Evolutionary conservation across 2,329 filamentous ascomycete genomes (phyloP), one percentile per base, ranked within the genome.

Genomic region (Aureobasidium sp.): DNA sequence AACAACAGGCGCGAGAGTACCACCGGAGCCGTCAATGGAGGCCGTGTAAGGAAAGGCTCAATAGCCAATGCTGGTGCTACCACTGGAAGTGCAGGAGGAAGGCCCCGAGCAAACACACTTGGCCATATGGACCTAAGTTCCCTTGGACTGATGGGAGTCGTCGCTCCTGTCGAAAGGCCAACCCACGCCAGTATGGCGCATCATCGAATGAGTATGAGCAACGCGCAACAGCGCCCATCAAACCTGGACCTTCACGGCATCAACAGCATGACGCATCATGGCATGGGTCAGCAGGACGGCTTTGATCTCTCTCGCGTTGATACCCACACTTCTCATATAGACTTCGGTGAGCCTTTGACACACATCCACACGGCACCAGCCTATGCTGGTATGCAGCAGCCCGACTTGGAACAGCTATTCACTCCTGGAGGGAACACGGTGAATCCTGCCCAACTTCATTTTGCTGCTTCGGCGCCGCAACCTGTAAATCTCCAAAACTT

Each of bases 101-200:
- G 94, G 66, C 94, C 93, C 25, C 83, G 94, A 69, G 93, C 94
- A 60, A 97, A 97, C 72, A 99, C 94, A 41, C 95, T 99, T 70
- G 94, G 92, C 71, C 92, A 97, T 73, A 86, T 97, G 62, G 94
- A 97, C 72, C 83, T 85, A 62, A 81, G 82, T 59, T 84, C 87
- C 44, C 83, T 96, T 73, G 89, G 87, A 7, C 53, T 72, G 29
- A 63, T 71, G 60, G 67, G 71, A 34, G 67, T 69, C 48, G 60
- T 61, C 8, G n/a, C 54, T 15, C 42, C 60, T 8, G 61, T 49
- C n/a, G 34, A 58, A 49, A 44, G 48, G 29, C n/a, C 49, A 49
- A 48, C 25, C 39, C 59, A 44, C 10, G 25, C 37, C 21, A 47
- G 59, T 21, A 53, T 61, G 37, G 47, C 42, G 7, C 57, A 63